A percentile compares a stretch with the other conserved stretches of the same genome.
Evolutionary conservation across 2,329 filamentous ascomycete species (phyloP).

Genomic region (Chalaropsis thielavioides): DNA sequence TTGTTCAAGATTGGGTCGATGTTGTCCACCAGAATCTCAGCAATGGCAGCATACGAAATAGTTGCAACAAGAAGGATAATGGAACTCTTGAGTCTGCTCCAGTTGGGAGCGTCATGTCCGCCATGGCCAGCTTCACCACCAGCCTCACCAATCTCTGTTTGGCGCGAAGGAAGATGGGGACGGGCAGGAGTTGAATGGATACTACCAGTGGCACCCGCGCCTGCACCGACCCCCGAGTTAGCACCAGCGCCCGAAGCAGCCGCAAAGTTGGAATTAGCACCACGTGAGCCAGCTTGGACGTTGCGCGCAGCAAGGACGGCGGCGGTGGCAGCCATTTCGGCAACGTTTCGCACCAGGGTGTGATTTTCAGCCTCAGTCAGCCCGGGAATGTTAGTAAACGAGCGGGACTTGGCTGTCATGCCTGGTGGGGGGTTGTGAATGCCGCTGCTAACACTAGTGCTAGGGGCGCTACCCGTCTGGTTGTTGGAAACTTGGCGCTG

Average conservation of each 20-base stretch:
- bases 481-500: constrained; percentile 28
- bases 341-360: constrained; percentile 68
- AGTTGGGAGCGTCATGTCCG: constrained; percentile 96
- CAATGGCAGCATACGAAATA: constrained; percentile 86
- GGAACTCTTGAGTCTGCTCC: constrained; percentile 82
- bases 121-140: constrained; percentile 36
- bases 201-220: not conserved
- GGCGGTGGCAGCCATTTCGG: constrained; percentile 85
- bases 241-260: not conserved
- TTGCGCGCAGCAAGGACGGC: constrained; percentile 77
- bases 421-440: constrained; percentile 21
- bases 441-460: constrained; percentile 21
- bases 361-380: constrained; percentile 73
- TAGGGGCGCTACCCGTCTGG: constrained; percentile 28
- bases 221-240: not conserved
- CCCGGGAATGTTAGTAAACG: constrained; percentile 45
- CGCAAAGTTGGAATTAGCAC: not conserved
- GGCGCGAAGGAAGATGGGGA: constrained; percentile 5
- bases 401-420: constrained; percentile 35
- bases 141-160: constrained; percentile 23
- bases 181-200: not conserved
- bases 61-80: constrained; percentile 82
- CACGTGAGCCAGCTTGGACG: constrained; percentile 26
- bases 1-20: constrained; percentile 91
- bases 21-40: constrained; percentile 90